Base-by-base conservation (phyloP, 768 basidiomycete species). In the Strobilomyces confusus region DNA sequence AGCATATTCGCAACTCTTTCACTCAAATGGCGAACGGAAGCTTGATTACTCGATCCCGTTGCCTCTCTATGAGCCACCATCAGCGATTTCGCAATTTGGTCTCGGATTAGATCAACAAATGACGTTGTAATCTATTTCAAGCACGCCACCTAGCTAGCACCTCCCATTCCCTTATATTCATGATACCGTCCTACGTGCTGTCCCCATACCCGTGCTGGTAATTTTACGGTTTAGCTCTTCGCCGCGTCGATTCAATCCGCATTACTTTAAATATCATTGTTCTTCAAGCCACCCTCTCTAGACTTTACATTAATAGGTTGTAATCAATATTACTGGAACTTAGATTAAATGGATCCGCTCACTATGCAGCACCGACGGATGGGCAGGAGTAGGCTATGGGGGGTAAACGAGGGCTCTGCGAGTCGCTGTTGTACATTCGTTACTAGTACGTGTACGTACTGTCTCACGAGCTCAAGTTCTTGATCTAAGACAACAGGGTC, bases 1-100 rank as follows among this genome's bases (percentile, higher is more conserved):
- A 2, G 78, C 84, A 4, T 92, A 92, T 63, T 89, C 87, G 6
- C 87, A 90, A 58, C 74, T 92, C 19, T 92, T 84, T 70, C 72
- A 91, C 62, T 62, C 74, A 17, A 87, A 88, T 59, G 90, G 91
- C 17, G 84, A 89, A 48, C 77, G 77, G 50, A 87, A 82, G 70
- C 74, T 87, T 45, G 88, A 91, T 62, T 76, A 80, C 55, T 80
- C 78, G n/a, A 61, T 46, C 15, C 84, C 82, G 14, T 69, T 89
- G 40, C 89, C 89, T 0, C 72, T 79, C 22, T 89, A 89, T 63
- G 80, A 79, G 15, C 83, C 80, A 50, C 57, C 58, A 19, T 42
- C 37, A 15, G 34, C 48, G n/a, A 41, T 57, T 32, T 59, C 52
- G 0, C 37, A 49, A 23, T 46, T 51, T 42, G 44, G 33, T 33